Conservation (phyloP, 2,329 filamentous ascomycete species). For the Alternaria angustiovoidea region DNA sequence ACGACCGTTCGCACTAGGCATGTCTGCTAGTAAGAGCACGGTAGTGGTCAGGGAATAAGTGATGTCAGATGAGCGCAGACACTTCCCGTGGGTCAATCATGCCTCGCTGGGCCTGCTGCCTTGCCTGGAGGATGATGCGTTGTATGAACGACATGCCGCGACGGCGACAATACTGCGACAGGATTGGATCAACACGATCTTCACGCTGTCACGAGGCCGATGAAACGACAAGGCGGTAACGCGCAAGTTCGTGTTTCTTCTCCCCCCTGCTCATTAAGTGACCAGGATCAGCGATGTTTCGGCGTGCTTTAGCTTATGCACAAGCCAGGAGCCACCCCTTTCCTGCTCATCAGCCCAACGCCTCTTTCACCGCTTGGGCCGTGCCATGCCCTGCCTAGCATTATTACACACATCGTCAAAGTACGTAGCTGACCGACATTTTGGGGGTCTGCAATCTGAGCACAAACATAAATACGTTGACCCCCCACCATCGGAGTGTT, state of each 20-base stretch:
- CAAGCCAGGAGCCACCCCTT: slow-evolving; percentile 50
- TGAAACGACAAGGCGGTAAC: slow-evolving; percentile 49
- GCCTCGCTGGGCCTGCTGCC: slow-evolving; percentile 22
- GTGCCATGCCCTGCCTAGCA: slow-evolving; percentile 46
- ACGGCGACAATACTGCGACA: slow-evolving; percentile 35
- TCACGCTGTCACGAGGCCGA: slow-evolving; percentile 51
- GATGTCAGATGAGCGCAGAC: slow-evolving; percentile 46
- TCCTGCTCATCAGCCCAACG: slow-evolving; percentile 49
- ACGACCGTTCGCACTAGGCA: slow-evolving; percentile 42
- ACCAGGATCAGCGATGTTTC: slow-evolving; percentile 50
- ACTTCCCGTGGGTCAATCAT: slow-evolving; percentile 25
- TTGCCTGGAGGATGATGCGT: slow-evolving; percentile 29
- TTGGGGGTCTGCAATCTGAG: slow-evolving; percentile 47
- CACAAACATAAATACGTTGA: slow-evolving; percentile 52
- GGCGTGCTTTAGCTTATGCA: slow-evolving; percentile 49
- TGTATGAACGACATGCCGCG: slow-evolving; percentile 29
- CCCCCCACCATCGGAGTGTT: slow-evolving; percentile 39
- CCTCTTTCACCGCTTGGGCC: slow-evolving; percentile 53
- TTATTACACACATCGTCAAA: slow-evolving; percentile 53
- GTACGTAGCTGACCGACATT: slow-evolving; percentile 53
- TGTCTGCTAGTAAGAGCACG: slow-evolving; percentile 37
- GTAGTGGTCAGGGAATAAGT: slow-evolving; percentile 24
- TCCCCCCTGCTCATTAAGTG: slow-evolving; percentile 42
- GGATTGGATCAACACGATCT: slow-evolving; percentile 48
- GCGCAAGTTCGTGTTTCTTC: slow-evolving; percentile 48